Base-by-base conservation (phyloP, 345 rosid genomes). In the Microcos paniculata region DNA sequence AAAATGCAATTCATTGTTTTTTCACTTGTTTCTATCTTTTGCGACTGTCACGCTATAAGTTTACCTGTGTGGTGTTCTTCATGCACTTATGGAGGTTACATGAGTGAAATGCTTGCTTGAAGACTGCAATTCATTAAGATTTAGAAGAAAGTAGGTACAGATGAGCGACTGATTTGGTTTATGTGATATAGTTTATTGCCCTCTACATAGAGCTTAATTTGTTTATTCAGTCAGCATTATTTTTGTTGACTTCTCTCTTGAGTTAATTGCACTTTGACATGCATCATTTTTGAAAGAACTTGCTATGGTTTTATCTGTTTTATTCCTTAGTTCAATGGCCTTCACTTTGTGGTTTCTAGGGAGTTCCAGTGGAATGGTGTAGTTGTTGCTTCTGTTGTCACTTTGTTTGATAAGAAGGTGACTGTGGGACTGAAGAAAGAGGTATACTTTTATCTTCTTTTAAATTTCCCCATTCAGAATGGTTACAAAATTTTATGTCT, bases 301-400 rank as follows among this genome's bases (percentile, higher is more conserved):
- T 66, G 69, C 51, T 28, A 13, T 48, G 46, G 49, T 70, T 78
- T 71, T 55, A n/a, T 55, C 66, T 76, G 53, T n/a, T 49, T 35
- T 80, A 58, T 77, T 81, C 76, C 53, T 79, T 74, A 79, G 78
- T 75, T 84, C 78, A 43, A 23, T 64, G 69, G 43, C 76, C 79
- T 75, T 63, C 62, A 26, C 15, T 76, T 19, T 71, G 42, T 71
- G 77, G 78, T 76, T 24, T 70, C 38, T 77, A 62, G 74, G 81
- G 74, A 62, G 83, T 77, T 77, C 30, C 74, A 18, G 43, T 51
- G 74, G 77, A 61, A 71, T 80, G 82, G 71, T 78, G 80, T 75
- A 76, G 80, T 72, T 80, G 71, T 16, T 80, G 78, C 82, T 72
- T 85, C 71, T 56, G 55, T 71, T 48, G 24, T 76, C 75, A 80